A percentile compares a stretch with the other conserved stretches of the same genome.
phyloP scores from a whole-genome alignment of 345 rosid genomes.

The Clausena lansium region DNA sequence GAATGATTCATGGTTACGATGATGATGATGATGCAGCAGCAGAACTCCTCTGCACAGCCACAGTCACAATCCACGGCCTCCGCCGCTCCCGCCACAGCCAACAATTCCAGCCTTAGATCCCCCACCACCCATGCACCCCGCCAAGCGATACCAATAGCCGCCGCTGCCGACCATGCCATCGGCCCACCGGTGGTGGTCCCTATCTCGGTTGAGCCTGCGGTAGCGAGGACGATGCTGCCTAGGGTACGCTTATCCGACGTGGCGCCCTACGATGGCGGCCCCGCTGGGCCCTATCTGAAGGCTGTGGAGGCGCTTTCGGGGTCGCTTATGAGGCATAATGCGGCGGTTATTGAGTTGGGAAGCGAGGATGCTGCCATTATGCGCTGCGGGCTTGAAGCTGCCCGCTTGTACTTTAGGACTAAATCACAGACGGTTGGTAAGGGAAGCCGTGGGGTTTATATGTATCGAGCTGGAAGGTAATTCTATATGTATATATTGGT shows the following conservation, averaged over 20 bases:
- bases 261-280: slow-evolving; percentile 75
- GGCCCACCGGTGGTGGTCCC: slow-evolving; percentile 36
- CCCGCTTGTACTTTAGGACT: slow-evolving; percentile 71
- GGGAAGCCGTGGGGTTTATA: slow-evolving; percentile 63
- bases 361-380: slow-evolving; percentile 65
- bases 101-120: slow-evolving; percentile 34
- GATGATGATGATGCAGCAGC: slow-evolving; percentile 49
- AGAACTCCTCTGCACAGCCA: slow-evolving; percentile 33
- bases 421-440: slow-evolving; percentile 43
- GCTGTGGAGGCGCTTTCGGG: slow-evolving; percentile 86
- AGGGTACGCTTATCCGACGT: slow-evolving; percentile 77
- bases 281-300: slow-evolving; percentile 50
- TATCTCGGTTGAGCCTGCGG: slow-evolving; percentile 35
- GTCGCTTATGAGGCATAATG: slow-evolving; percentile 78
- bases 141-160: slow-evolving; percentile 12
- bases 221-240: slow-evolving; percentile 38
- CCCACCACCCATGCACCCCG: slow-evolving; percentile 28
- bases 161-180: slow-evolving; percentile 32
- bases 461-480: slow-evolving; percentile 94
- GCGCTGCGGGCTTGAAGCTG: slow-evolving; percentile 82
- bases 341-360: slow-evolving; percentile 82
- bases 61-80: slow-evolving; percentile 8
- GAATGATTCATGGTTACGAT: slow-evolving; percentile 52
- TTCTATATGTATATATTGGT: not conserved
- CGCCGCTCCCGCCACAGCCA: slow-evolving; percentile 10